Base-by-base conservation (phyloP, 768 basidiomycete genomes). In the Grammothele lineata region DNA sequence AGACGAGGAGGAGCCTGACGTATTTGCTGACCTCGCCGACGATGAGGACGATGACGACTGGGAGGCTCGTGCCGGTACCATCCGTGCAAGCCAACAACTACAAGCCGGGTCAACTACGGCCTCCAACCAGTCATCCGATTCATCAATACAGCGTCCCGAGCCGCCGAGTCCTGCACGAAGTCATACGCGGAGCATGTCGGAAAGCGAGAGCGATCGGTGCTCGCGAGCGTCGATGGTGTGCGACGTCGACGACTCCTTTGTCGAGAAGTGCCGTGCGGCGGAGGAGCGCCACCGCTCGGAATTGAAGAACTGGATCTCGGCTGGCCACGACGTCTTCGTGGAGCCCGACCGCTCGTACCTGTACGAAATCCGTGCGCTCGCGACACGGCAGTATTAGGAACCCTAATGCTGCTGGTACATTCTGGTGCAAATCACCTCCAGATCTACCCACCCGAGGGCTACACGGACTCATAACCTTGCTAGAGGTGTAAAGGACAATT, bases 1-100 rank as follows among this genome's bases (percentile, higher is more conserved):
- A 18, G 92, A 92, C 47, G 90, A 95, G 60, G 91, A 94, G 33
- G 93, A 97, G 62, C 89, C 90, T 6, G 93, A 97, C 62, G 87
- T 93, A n/a, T 95, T 96, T 63, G 91, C 89, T 37, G 87, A 90
- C 55, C 77, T 93, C 23, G 89, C 86, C 2, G 93, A 95, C 54
- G 94, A 95, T 57, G 92, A 94, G 62, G 85, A 90, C 48, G 87
- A 87, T 42, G 78, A 77, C 39, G 78, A 78, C 44, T 87, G 83
- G 80, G 85, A 85, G 61, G 72, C 74, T 23, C 85, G 83, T 54
- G 85, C 81, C 18, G 86, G 83, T 22, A 93, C 92, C 1, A 91
- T 94, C 41, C 85, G 86, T 38, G 82, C 84, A 21, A 76, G 65
- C 54, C 66, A 73, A 45, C 74, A 62, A 27, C 41, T 45, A 19